phyloP scores from a whole-genome alignment of 1,284 basidiomycete genomes.

The Phellopilus nigrolimitatus region DNA sequence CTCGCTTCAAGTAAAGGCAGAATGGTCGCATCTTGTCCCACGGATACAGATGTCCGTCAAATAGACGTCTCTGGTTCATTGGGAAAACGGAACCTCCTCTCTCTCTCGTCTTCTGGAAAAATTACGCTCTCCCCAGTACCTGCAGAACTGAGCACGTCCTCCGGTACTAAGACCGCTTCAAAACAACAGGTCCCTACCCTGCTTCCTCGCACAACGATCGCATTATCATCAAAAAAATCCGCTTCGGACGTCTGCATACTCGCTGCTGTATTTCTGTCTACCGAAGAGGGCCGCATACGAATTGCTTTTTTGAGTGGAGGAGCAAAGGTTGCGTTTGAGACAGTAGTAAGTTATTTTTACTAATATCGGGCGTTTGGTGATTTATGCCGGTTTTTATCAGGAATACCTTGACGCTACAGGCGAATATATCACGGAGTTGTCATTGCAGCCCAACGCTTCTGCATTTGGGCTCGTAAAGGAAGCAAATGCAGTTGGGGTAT shows the following conservation, averaged over 20 bases:
- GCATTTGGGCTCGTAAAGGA: neutral
- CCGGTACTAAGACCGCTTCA: slow-evolving; percentile 30
- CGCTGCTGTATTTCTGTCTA: slow-evolving; percentile 41
- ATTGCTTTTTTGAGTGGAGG: slow-evolving; percentile 62
- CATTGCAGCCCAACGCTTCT: slow-evolving; percentile 16
- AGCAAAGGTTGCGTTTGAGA: slow-evolving; percentile 63
- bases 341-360: slow-evolving; percentile 45
- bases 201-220: slow-evolving; percentile 45
- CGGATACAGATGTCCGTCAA: slow-evolving; percentile 62
- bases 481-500: slow-evolving; percentile 18
- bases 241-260: slow-evolving; percentile 40
- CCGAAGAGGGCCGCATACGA: slow-evolving; percentile 43
- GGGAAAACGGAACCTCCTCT: slow-evolving; percentile 43
- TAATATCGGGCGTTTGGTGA: slow-evolving; percentile 4
- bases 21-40: slow-evolving; percentile 58
- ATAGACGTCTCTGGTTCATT: slow-evolving; percentile 40
- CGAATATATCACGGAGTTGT: slow-evolving; percentile 56
- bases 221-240: slow-evolving; percentile 37
- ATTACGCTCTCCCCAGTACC: slow-evolving; percentile 61
- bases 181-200: slow-evolving; percentile 47
- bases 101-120: slow-evolving; percentile 63
- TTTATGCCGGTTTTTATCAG: slow-evolving; percentile 29
- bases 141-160: slow-evolving; percentile 39
- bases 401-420: slow-evolving; percentile 52
- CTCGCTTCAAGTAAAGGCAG: slow-evolving; percentile 43